Evolutionary conservation across 1,284 basidiomycete genomes (phyloP).

Genomic region (Ustilago loliicola): DNA sequence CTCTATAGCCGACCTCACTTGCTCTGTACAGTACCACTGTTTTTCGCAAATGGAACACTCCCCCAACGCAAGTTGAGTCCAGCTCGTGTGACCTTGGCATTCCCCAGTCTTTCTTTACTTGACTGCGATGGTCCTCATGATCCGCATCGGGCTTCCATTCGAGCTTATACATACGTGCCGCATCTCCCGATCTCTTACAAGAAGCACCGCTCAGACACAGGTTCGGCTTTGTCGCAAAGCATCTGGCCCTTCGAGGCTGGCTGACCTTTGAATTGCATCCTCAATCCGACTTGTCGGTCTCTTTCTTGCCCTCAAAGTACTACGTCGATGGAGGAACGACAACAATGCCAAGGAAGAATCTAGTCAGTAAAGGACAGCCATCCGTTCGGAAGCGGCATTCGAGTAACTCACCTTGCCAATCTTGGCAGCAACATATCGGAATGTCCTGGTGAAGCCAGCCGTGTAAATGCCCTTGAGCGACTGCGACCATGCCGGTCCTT

Average conservation of each 20-base stretch:
- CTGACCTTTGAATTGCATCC: not conserved
- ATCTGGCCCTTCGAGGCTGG: not conserved
- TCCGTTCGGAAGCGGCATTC: not conserved
- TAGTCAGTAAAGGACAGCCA: not conserved
- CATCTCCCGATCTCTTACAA: no score
- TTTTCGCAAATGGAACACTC: not conserved
- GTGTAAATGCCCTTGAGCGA: constrained; percentile 69
- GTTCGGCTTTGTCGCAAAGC: no score
- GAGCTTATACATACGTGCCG: no score
- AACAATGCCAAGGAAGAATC: not conserved
- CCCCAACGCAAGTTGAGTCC: not conserved
- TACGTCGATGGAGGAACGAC: constrained; percentile 2
- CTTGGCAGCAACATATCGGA: constrained; percentile 65
- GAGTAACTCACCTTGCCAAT: constrained; percentile 59
- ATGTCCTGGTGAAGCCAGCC: constrained; percentile 62
- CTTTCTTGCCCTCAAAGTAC: constrained; percentile 55
- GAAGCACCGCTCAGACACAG: no score
- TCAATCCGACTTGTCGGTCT: constrained; percentile 11
- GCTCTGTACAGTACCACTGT: constrained; percentile 3
- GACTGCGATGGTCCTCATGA: not conserved
- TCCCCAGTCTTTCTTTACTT: not conserved
- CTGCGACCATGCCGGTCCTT: constrained; percentile 61
- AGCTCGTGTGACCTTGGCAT: constrained; percentile 4
- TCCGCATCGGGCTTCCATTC: not conserved
- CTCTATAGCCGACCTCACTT: not conserved